These are phyloP conservation scores for Ophiostoma tasmaniense DNA, from an alignment of 2,329 filamentous ascomycete genomes.

Conservation along the genomic window DNA sequence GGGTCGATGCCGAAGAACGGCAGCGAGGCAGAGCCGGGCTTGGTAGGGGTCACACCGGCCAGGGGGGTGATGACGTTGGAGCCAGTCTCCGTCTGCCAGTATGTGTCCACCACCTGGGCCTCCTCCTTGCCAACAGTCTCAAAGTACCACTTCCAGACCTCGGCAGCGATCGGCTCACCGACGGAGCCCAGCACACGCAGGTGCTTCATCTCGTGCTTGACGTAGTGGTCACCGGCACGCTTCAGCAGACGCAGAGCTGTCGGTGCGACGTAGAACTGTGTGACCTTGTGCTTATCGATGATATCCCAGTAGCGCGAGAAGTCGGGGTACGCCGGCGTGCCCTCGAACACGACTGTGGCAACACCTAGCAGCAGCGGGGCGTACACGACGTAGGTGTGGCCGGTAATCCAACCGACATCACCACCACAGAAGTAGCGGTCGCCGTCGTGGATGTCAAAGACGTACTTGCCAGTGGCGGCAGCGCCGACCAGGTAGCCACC, in stretches of 20 bases:
- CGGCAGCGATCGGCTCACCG: slow-evolving; percentile 92
- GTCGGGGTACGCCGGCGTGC: slow-evolving; percentile 92
- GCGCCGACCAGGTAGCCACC: slow-evolving; percentile 91
- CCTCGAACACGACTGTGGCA: slow-evolving; percentile 93
- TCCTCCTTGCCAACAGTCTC: slow-evolving; percentile 90
- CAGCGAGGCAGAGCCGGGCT: slow-evolving; percentile 89
- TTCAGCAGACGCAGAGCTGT: slow-evolving; percentile 90
- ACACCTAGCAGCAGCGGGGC: slow-evolving; percentile 88
- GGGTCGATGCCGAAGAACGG: slow-evolving; percentile 99
- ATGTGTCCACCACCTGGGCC: slow-evolving; percentile 91
- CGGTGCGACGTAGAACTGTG: slow-evolving; percentile 96
- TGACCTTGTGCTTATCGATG: slow-evolving; percentile 88
- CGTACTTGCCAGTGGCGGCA: slow-evolving; percentile 91
- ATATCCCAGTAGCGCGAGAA: slow-evolving; percentile 99
- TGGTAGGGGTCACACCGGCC: slow-evolving; percentile 87
- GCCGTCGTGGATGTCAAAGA: slow-evolving; percentile 92
- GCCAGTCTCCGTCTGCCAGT: slow-evolving; percentile 99
- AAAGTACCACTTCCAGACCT: slow-evolving; percentile 99
- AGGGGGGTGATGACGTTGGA: slow-evolving; percentile 93
- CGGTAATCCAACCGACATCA: slow-evolving; percentile 98
- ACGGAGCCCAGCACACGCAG: slow-evolving; percentile 88
- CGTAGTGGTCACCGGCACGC: slow-evolving; percentile 87
- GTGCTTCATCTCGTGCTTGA: slow-evolving; percentile 81
- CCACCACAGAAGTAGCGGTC: slow-evolving; percentile 97
- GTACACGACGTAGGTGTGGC: slow-evolving; percentile 97